A percentile compares a stretch with the other conserved stretches of the same genome.
Conservation (phyloP, 2,329 filamentous ascomycete species). For the Botrytis tulipae region DNA sequence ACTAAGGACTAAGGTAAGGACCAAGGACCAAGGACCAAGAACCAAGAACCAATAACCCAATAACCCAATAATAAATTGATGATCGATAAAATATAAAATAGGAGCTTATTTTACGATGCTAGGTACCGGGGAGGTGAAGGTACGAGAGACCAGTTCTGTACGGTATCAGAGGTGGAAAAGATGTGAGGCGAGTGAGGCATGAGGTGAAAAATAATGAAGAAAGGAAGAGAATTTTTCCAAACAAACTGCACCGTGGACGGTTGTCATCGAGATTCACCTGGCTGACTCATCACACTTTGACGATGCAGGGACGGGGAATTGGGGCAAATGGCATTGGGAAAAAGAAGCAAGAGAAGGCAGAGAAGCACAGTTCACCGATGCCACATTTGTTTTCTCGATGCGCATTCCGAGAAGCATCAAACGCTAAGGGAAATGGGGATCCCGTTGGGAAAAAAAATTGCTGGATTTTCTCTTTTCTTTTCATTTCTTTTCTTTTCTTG, state of each 20-base stretch:
- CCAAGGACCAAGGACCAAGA: no score
- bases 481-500: not conserved
- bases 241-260: not conserved
- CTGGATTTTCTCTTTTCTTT: not conserved
- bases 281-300: not conserved
- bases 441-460: not conserved
- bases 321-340: not conserved
- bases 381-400: slow-evolving; percentile 12
- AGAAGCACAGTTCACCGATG: slow-evolving; percentile 1
- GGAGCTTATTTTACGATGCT: not conserved
- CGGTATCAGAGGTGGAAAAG: not conserved
- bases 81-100: not conserved
- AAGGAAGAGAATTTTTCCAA: not conserved
- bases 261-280: not conserved
- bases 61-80: no score
- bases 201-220: not conserved
- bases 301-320: not conserved
- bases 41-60: no score
- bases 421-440: not conserved
- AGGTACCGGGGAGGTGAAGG: not conserved
- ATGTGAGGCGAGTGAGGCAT: not conserved
- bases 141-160: not conserved
- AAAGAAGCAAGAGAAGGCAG: not conserved
- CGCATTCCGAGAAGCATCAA: not conserved
- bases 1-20: no score